phyloP scores from a whole-genome alignment of 2,329 filamentous ascomycete species.

The Aspergillus glaucus region DNA sequence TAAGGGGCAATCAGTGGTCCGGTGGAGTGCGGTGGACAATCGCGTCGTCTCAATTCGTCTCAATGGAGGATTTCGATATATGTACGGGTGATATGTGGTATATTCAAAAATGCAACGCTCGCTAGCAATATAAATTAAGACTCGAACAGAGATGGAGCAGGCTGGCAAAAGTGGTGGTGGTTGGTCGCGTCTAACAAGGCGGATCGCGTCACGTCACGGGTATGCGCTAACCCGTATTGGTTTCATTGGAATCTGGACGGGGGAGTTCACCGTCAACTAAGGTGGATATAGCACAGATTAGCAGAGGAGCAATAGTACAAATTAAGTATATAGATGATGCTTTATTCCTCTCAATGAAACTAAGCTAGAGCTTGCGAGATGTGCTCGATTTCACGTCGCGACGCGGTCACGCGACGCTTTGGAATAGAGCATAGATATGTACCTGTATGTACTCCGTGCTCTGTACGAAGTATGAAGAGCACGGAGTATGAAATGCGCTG shows the following conservation, averaged over 20 bases:
- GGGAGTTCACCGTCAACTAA: neutral
- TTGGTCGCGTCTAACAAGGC: constrained; percentile 8
- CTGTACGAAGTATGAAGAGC: too few relatives aligned
- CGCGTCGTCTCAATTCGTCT: too few relatives aligned
- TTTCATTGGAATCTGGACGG: constrained; percentile 15
- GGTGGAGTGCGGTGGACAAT: too few relatives aligned
- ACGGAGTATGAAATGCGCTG: too few relatives aligned
- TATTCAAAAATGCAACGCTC: neutral
- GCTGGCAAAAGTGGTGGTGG: constrained; percentile 3
- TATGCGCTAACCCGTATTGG: constrained; percentile 23
- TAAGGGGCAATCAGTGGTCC: too few relatives aligned
- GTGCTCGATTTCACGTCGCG: too few relatives aligned
- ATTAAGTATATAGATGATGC: neutral
- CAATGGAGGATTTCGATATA: too few relatives aligned
- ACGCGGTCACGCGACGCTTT: neutral
- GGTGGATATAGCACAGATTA: neutral
- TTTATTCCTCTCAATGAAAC: too few relatives aligned
- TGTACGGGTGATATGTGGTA: too few relatives aligned
- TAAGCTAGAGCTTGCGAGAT: too few relatives aligned
- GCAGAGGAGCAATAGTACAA: neutral
- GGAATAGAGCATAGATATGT: too few relatives aligned
- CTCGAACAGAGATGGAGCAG: neutral
- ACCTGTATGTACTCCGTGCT: too few relatives aligned
- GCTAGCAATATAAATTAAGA: neutral
- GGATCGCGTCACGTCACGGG: constrained; percentile 6